Evolutionary conservation across 2,329 filamentous ascomycete species (phyloP), one percentile per base, ranked within the genome.

Genomic region (Escovopsis weberi): DNA sequence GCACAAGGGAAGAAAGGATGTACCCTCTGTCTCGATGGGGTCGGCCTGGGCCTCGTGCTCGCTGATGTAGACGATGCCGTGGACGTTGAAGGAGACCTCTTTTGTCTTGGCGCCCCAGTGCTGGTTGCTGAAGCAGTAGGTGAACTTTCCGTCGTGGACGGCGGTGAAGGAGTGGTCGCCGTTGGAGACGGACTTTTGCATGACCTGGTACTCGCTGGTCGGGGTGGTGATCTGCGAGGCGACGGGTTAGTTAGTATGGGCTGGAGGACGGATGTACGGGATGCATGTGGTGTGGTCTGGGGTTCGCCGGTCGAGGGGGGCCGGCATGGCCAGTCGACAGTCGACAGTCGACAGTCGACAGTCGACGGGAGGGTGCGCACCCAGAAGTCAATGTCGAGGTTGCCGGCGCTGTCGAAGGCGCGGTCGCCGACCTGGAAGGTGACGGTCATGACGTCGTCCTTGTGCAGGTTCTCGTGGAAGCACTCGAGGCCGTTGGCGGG

Each of bases 91-190:
- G 44, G 86, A 94, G 42, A 98, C 89, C 64, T 98, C 91, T 68
- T 98, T 98, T 60, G 79, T 93, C 63, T 86, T 86, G 45, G 88
- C 87, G 45, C 85, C 85, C 87, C 89, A 98, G 63, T 91, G 82
- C 71, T 96, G 89, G 67, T 98, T 98, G 66, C 91, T 93, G 69
- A 98, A 98, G 78, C 91, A 98, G 78, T 98, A 98, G 45, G 76
- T 70, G 69, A 84, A 95, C 67, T 84, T 87, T 51, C 91, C 91
- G 62, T 98, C 88, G 58, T 79, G 67, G 54, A 74, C 70, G 41
- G 91, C 88, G 34, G 79, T 82, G 66, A 98, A 96, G 45, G 85
- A 85, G 69, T 93, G 86, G 65, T 96, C 89, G 59, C 91, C 91
- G 54, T 84, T 88, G 48, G 88, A 88, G 46, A 91, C 75, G 46